Conservation (phyloP, 2,329 filamentous ascomycete species). For the Aureobasidium pullulans region DNA sequence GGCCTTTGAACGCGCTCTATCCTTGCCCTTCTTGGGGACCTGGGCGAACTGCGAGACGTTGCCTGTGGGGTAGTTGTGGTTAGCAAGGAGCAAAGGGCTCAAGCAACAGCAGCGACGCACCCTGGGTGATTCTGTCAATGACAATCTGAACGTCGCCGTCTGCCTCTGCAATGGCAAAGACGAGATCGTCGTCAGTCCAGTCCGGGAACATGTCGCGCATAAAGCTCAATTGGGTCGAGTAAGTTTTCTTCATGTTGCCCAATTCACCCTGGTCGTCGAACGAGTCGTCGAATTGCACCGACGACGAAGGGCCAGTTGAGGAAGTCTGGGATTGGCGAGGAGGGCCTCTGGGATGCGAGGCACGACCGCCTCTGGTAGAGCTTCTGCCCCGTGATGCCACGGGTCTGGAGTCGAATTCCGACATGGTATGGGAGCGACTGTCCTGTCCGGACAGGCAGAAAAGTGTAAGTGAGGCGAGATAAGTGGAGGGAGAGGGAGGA, state of each 20-base stretch:
- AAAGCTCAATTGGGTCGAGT: constrained; percentile 67
- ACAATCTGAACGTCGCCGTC: constrained; percentile 66
- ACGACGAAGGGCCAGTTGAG: constrained; percentile 54
- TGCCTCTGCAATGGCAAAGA: constrained; percentile 86
- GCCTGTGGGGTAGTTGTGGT: constrained; percentile 40
- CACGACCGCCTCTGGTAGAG: constrained; percentile 77
- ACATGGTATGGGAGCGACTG: constrained; percentile 54
- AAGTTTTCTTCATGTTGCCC: constrained; percentile 84
- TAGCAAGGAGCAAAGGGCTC: not conserved
- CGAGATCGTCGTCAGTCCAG: constrained; percentile 91
- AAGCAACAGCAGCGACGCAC: constrained; percentile 39
- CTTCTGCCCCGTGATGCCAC: constrained; percentile 81
- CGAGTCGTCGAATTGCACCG: constrained; percentile 52
- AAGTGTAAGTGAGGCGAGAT: constrained; percentile 14
- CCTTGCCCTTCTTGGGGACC: constrained; percentile 68
- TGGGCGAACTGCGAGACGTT: constrained; percentile 77
- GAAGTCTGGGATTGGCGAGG: constrained; percentile 51
- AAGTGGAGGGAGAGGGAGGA: not conserved
- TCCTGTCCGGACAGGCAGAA: constrained; percentile 14
- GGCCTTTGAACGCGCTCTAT: constrained; percentile 62
- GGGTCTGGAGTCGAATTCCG: constrained; percentile 83
- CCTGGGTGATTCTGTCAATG: constrained; percentile 72
- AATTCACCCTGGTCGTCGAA: constrained; percentile 82
- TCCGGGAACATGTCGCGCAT: constrained; percentile 91
- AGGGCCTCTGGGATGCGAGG: constrained; percentile 50